Base-by-base conservation (phyloP, 768 basidiomycete genomes). In the Baorangia bicolor region DNA sequence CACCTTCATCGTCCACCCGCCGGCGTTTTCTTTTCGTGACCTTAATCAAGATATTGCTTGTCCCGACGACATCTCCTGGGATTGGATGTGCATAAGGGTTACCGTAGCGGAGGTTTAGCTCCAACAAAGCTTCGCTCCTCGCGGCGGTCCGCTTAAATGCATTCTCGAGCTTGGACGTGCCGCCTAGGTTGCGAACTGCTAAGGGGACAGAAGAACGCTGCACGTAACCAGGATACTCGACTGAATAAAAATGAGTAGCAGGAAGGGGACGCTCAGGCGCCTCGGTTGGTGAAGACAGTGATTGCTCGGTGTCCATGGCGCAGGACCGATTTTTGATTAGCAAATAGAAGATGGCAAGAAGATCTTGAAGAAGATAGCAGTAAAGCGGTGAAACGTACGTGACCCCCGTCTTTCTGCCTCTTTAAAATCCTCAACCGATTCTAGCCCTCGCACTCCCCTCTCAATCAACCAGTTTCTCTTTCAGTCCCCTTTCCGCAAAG, bases 161-260 rank as follows among this genome's bases (percentile, higher is more conserved):
- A 46, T 74, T 79, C 53, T 94, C 87, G 4, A 98, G 75, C 56
- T 79, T 80, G 27, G 78, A 65, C 61, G 88, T 87, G 5, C 90
- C 87, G 3, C 90, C 92, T 12, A 91, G 77, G 54, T 78, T 84
- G 44, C 78, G 74, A 41, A 94, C 70, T 2, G 87, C 91, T 18
- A 77, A 61, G 0, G 84, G 77, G 5, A 86, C 78, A 33, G 92
- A 89, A 1, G 78, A 67, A 4, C 78, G 72, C 14, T 78, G 73
- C 51, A 97, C 86, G 61, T 92, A 92, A 57, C 94, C 94, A 8
- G 94, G 94, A 74, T 94, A 96, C 70, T 97, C 94, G 57, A 96
- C 77, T 5, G 92, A 88, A 66, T 88, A 89, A 68, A 86, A 89
- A 30, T 83, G 76, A 6, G 77, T 75, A 33, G 80, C 75, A 21